Base-by-base conservation (phyloP, 1,284 basidiomycete genomes). In the Ceratobasidium sp. region DNA sequence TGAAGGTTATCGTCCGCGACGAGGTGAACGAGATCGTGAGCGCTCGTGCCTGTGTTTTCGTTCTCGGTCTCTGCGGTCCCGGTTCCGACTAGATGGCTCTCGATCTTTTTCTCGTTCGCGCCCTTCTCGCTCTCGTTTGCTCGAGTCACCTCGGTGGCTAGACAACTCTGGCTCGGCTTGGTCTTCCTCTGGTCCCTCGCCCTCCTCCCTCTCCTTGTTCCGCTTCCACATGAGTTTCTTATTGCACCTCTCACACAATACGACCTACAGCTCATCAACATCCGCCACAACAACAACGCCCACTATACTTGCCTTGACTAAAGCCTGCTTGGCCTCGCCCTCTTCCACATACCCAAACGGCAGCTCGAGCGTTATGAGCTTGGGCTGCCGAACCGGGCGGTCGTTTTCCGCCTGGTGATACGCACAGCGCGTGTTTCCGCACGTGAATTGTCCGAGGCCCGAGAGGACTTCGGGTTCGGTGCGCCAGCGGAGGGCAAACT, bases 401-500 rank as follows among this genome's bases (percentile, higher is more conserved):
- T 50, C 49, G 47, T 73, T 68, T 31, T 67, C 35, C 50, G 69
- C 13, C 13, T 77, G 74, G 76, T 95, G 92, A 72, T 86, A 83
- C 57, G 82, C 78, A 76, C 94, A 98, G 12, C 94, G 90, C 17
- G 93, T 86, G 71, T 94, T 94, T 1, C 86, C 94, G 75, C 94
- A 98, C 0, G 92, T 92, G 3, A 85, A 85, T 77, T 96, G 92
- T 0, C 94, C 94, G 2, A 87, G 84, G 12, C 91, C 91, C 0
- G 87, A 85, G 1, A 97, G 80, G 8, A 97, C 94, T 78, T 98
- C 95, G 2, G 84, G 80, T 75, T 96, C 94, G 0, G 93, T 94
- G 35, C 94, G 84, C 94, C 95, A 98, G 3, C 95, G 87, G 3
- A 97, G 81, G 0, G 94, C 88, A 76, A 97, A 89, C 87, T 94